phyloP scores from a whole-genome alignment of 2,329 filamentous ascomycete species.

The Trichoderma sp. region DNA sequence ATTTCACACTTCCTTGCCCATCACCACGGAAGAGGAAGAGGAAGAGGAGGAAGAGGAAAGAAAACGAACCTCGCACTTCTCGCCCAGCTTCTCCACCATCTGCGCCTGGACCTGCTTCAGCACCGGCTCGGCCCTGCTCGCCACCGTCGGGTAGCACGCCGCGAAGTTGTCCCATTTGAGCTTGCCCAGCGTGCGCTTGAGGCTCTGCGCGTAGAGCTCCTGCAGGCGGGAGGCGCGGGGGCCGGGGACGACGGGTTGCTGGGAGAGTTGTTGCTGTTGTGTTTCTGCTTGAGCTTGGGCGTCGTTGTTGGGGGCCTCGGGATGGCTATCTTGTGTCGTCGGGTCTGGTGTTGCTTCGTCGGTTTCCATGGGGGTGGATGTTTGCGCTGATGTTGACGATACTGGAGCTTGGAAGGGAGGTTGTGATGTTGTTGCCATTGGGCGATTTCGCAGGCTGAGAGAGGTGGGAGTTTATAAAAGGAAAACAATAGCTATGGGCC shows the following conservation, averaged over 20 bases:
- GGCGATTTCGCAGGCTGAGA: background rate
- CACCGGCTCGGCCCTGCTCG: conserved; percentile 47
- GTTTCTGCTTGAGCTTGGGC: background rate
- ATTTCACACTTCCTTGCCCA: too few relatives aligned
- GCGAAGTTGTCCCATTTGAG: conserved; percentile 58
- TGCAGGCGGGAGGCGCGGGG: conserved; percentile 56
- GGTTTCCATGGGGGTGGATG: conserved; percentile 9
- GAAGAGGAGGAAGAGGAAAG: background rate
- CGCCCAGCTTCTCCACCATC: conserved; percentile 55
- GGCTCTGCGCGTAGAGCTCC: conserved; percentile 51
- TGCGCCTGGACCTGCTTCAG: conserved; percentile 56
- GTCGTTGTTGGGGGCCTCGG: background rate
- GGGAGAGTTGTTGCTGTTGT: conserved; percentile 31
- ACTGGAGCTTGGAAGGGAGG: background rate
- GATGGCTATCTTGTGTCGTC: background rate
- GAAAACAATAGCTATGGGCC: background rate
- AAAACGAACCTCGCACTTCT: conserved; percentile 50
- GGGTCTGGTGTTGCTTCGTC: background rate
- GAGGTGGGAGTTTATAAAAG: background rate
- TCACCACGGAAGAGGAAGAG: background rate
- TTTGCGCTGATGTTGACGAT: background rate
- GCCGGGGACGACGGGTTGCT: conserved; percentile 48
- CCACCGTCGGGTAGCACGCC: conserved; percentile 61
- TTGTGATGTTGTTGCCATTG: background rate
- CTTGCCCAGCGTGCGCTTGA: conserved; percentile 54